phyloP scores from a whole-genome alignment of 208 protist genomes.

The Crithidia sp. region DNA sequence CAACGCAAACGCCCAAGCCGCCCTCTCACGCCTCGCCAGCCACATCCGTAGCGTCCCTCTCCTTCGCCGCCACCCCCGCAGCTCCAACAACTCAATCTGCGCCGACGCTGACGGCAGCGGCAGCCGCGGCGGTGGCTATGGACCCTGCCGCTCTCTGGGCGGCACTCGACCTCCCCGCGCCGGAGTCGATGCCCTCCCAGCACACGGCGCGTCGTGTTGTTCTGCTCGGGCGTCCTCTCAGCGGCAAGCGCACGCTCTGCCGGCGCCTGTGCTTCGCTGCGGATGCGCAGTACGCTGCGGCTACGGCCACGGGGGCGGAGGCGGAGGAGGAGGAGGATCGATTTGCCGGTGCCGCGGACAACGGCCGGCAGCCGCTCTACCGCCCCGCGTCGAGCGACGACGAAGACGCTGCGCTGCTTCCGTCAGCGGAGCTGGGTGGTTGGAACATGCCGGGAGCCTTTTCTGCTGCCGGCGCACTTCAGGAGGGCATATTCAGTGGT shows the following conservation, averaged over 20 bases:
- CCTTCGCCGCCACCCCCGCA: no score
- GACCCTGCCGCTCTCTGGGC: slow-evolving; percentile 53
- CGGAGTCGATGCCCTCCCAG: slow-evolving; percentile 47
- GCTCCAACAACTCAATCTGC: no score
- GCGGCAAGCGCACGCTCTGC: slow-evolving; percentile 80
- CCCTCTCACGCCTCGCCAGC: no score
- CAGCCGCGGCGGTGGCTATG: slow-evolving; percentile 19
- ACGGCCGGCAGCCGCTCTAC: slow-evolving; percentile 35
- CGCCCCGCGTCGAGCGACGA: slow-evolving; percentile 23
- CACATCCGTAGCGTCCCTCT: no score
- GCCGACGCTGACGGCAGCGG: neutral
- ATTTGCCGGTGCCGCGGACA: slow-evolving; percentile 11
- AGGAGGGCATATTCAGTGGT: neutral
- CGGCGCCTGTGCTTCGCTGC: slow-evolving; percentile 67
- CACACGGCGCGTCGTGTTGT: slow-evolving; percentile 57
- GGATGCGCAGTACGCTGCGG: slow-evolving; percentile 42
- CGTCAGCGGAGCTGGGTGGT: slow-evolving; percentile 1
- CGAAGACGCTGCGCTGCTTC: slow-evolving; percentile 10
- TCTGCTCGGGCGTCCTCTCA: slow-evolving; percentile 67
- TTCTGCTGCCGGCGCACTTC: slow-evolving; percentile 13
- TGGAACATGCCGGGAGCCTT: slow-evolving; percentile 20
- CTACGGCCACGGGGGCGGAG: neutral
- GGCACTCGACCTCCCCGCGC: slow-evolving; percentile 51
- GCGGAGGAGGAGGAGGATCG: slow-evolving; percentile 6
- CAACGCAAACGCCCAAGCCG: no score